Base-by-base conservation (phyloP, 2,329 filamentous ascomycete species). In the Orbilia ellipsospora region DNA sequence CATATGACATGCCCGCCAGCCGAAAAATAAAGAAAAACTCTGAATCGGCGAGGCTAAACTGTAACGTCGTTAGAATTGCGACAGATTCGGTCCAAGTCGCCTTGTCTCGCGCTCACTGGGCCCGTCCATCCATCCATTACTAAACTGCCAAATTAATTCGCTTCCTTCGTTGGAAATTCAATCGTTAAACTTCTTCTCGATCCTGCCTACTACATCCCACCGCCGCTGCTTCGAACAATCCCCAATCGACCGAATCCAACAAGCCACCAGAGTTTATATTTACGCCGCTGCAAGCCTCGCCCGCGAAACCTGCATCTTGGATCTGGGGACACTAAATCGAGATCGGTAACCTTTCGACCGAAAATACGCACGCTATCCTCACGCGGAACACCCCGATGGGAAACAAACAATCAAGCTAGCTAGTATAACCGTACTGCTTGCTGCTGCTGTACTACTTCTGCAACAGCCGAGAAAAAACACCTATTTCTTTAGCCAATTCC, bases 281-380 rank as follows among this genome's bases (percentile, higher is more conserved):
- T 66, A 51, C 62, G 45, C 48, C 54, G 64, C 64, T 52, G 64
- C 56, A 57, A 54, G 56, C 55, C 64, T 68, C 40, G 48, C 10
- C 57, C 36, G 28, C 44, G 52, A 20, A 69, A 69, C 36, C 8
- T 48, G 54, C 12, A 42, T 57, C 23, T 52, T 2, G 20, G 23
- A 28, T 55, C 54, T 57, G 28, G 26, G 54, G 36, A 54, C 40
- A 26, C 20, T 51, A 40, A 23, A 45, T 67, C 48, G 45, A 48
- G 31, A 36, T 36, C 28, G 55, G 40, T 36, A 50, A 66, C 70
- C 70, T 55, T 68, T 74, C 70, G 70, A 66, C 70, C 70, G 70
- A 74, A 74, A 61, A 74, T 50, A 63, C 63, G 18, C 40, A 13
- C 60, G 51, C 57, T 18, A 51, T 20, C 31, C 48, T 63, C 48